phyloP scores from a whole-genome alignment of 1,284 basidiomycete species.

The Thecaphora thlaspeos region DNA sequence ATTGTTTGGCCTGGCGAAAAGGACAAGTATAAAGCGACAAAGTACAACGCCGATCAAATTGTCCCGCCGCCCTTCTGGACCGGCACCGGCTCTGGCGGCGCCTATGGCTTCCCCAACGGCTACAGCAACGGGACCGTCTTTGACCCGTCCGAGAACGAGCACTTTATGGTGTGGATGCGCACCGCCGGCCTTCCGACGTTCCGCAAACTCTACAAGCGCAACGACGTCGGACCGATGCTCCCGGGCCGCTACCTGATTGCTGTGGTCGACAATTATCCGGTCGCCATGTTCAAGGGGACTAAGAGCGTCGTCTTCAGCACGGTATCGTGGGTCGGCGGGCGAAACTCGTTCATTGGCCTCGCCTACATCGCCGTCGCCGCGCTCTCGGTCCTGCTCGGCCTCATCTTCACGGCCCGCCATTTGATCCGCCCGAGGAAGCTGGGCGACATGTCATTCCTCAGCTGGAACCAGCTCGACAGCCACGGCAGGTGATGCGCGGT shows the following conservation, averaged over 20 bases:
- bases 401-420: slow-evolving; percentile 86
- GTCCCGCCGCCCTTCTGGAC: slow-evolving; percentile 89
- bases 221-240: slow-evolving; percentile 73
- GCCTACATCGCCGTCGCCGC: slow-evolving; percentile 87
- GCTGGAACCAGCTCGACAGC: slow-evolving; percentile 48
- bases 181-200: slow-evolving; percentile 95
- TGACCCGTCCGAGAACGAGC: slow-evolving; percentile 76
- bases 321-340: slow-evolving; percentile 95
- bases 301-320: slow-evolving; percentile 97
- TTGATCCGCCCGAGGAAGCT: slow-evolving; percentile 84
- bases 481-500: slow-evolving; percentile 3
- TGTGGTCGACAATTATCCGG: slow-evolving; percentile 89
- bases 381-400: slow-evolving; percentile 81
- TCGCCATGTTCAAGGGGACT: slow-evolving; percentile 84
- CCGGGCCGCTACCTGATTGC: slow-evolving; percentile 76
- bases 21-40: slow-evolving; percentile 71
- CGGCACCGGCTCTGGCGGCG: slow-evolving; percentile 24
- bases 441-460: slow-evolving; percentile 58
- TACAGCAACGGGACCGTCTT: slow-evolving; percentile 73
- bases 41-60: slow-evolving; percentile 64
- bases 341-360: slow-evolving; percentile 95
- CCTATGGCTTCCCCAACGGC: slow-evolving; percentile 67
- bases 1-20: slow-evolving; percentile 94
- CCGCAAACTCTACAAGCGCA: slow-evolving; percentile 88
- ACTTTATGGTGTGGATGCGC: slow-evolving; percentile 99